Base-by-base conservation (phyloP, 805 yeast species). In the Pichia occidentalis region DNA sequence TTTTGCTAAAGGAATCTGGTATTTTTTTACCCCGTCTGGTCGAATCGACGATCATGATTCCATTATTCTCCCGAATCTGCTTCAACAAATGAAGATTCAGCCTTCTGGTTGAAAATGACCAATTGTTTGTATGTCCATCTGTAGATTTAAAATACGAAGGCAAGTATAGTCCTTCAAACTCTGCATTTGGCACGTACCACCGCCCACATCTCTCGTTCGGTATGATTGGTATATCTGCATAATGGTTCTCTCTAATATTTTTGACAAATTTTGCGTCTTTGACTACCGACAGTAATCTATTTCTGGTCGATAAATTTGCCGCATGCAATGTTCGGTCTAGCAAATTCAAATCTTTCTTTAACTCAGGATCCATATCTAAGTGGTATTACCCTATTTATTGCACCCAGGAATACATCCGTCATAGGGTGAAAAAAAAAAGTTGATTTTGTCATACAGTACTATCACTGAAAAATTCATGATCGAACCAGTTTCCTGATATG, bases 141-240 rank as follows among this genome's bases (percentile, higher is more conserved):
- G 96, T 87, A 19, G 94, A 82, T 52, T 87, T 87, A 63, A 87
- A 87, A 52, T 87, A 86, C 13, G 79, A 73, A 0, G 41, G 24
- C 17, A 80, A 73, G 49, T 87, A 87, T 96, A 96, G 87, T 12
- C 74, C 52, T 0, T 96, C 96, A 57, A 95, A 86, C 36, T 96
- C 61, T 54, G 82, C 90, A 55, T 87, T 87, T 5, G 95, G 82
- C n/a, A 80, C 73, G 49, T 87, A 87, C 96, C 96, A 87, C 11
- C 74, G 52, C 0, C 96, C 96, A 57, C 95, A 86, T 36, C 96
- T 61, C 54, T 83, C 90, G 55, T 87, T 87, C 5, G 95, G 82
- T 2, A 78, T 55, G 7, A 75, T 33, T 6, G 82, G 80, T 11
- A 52, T 36, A 8, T 42, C 10, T 28, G 35, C 12, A 35, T 37